Base-by-base conservation (phyloP, 2,329 filamentous ascomycete genomes). In the Beauveria asiatica region DNA sequence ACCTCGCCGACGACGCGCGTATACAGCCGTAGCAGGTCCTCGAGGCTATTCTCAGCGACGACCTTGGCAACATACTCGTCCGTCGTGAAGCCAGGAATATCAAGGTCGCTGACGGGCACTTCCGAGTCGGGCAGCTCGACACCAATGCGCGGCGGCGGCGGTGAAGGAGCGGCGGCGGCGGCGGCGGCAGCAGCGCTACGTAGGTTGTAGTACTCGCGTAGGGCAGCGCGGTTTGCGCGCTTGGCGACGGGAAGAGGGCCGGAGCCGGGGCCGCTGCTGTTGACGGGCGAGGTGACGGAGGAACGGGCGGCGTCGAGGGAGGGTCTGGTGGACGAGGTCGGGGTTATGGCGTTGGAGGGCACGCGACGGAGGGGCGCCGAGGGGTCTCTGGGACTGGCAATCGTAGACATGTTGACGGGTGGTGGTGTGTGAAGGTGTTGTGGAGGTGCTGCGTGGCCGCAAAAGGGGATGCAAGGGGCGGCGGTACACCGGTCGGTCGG, bases 171-270 rank as follows among this genome's bases (percentile, higher is more conserved):
- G 13, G 25, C 42, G 63, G 41, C 39, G 62, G 50, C 50, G n/a
- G 27, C 30, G 16, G 33, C 33, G 16, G 33, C 33, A 37, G 33
- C 33, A 5, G 33, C 17, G 71, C 80, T 65, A 69, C 74, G 45
- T 54, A 97, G 82, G 70, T 94, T 94, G 76, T 97, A 97, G 79
- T 96, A 97, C 70, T 97, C 92, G 67, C 94, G 88, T 21, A 97
- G 82, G 7, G 93, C 93, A 60, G 88, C 85, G 65, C 93, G 89
- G 75, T 96, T 96, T 63, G 88, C 76, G 60, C 80, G 79, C 64
- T 77, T 80, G 61, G 71, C 74, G 63, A 66, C 69, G 67, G 51
- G 67, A 62, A 66, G 64, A 48, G 42, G 64, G 16, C 42, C 44
- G 16, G 45, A 25, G 41, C 41, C 61, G 45, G 56, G 58, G 37